These are phyloP conservation scores for Lizonia empirigonia DNA, from an alignment of 2,329 filamentous ascomycete species.

Conservation along the genomic window DNA sequence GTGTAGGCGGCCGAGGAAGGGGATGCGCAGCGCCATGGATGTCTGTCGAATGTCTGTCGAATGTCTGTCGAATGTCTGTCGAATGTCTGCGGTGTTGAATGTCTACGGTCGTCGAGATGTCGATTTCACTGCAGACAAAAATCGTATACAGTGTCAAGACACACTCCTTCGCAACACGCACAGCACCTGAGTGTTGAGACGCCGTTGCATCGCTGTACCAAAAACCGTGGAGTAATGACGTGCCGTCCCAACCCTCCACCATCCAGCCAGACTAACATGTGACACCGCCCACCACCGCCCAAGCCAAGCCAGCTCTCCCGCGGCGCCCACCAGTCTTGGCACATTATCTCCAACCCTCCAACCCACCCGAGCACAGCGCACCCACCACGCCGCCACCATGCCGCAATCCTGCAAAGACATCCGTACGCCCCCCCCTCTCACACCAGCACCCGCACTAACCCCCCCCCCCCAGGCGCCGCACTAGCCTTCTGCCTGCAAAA, in stretches of 20 bases:
- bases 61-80: neutral
- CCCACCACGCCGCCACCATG: constrained; percentile 69
- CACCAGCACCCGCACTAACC: neutral
- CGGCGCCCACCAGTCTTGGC: constrained; percentile 17
- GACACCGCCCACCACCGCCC: constrained; percentile 16
- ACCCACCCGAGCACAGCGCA: too few relatives aligned
- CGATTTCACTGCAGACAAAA: too few relatives aligned
- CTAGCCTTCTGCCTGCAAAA: constrained; percentile 94
- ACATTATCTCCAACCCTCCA: too few relatives aligned
- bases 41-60: constrained; percentile 2
- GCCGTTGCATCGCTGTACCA: constrained; percentile 2
- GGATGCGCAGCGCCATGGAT: constrained; percentile 61
- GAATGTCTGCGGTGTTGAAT: too few relatives aligned
- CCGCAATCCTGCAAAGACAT: constrained; percentile 97
- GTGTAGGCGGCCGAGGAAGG: constrained; percentile 66
- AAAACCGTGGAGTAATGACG: constrained; percentile 14
- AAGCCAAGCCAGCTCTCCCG: neutral
- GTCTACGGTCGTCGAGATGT: too few relatives aligned
- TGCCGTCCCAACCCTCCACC: too few relatives aligned
- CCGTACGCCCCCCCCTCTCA: constrained; percentile 62
- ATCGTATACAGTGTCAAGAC: too few relatives aligned
- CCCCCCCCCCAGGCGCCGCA: constrained; percentile 71
- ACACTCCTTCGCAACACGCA: too few relatives aligned
- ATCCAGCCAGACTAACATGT: constrained; percentile 25
- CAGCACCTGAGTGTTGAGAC: too few relatives aligned